Evolutionary conservation across 2,329 filamentous ascomycete species (phyloP).

Genomic region (Aureobasidium sp.): DNA sequence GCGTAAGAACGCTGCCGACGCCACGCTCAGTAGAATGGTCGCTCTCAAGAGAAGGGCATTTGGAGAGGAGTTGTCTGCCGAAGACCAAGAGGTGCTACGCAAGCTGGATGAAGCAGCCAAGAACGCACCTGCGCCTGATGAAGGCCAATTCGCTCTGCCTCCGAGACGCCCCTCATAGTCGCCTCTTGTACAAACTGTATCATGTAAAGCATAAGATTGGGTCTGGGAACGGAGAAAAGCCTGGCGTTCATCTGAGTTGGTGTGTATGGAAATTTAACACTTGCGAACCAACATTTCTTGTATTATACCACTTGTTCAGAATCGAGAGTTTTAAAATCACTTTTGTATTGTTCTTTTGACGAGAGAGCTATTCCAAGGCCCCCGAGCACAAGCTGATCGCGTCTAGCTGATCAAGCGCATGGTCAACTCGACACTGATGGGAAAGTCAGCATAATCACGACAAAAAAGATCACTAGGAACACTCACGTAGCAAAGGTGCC

Average conservation of each 20-base stretch:
- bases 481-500: slow-evolving; percentile 83
- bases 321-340: background rate
- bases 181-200: background rate
- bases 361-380: background rate
- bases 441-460: background rate
- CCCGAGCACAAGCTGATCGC: background rate
- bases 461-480: background rate
- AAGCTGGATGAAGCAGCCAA: slow-evolving; percentile 8
- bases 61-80: slow-evolving; percentile 16
- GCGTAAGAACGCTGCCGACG: slow-evolving; percentile 12
- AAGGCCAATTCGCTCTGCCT: slow-evolving; percentile 4
- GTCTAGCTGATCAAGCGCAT: slow-evolving; percentile 14
- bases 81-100: slow-evolving; percentile 14
- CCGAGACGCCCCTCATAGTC: background rate
- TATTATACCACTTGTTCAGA: background rate
- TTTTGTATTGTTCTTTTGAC: background rate
- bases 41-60: slow-evolving; percentile 16
- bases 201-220: slow-evolving; percentile 12
- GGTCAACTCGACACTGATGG: slow-evolving; percentile 8
- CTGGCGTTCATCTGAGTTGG: slow-evolving; percentile 5
- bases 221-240: slow-evolving; percentile 8
- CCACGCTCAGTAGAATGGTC: slow-evolving; percentile 14
- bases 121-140: background rate
- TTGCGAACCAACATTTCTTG: background rate
- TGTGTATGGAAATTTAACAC: background rate